These are phyloP conservation scores for Exophiala xenobiotica DNA, from an alignment of 2,329 filamentous ascomycete genomes.

Conservation along the genomic window DNA sequence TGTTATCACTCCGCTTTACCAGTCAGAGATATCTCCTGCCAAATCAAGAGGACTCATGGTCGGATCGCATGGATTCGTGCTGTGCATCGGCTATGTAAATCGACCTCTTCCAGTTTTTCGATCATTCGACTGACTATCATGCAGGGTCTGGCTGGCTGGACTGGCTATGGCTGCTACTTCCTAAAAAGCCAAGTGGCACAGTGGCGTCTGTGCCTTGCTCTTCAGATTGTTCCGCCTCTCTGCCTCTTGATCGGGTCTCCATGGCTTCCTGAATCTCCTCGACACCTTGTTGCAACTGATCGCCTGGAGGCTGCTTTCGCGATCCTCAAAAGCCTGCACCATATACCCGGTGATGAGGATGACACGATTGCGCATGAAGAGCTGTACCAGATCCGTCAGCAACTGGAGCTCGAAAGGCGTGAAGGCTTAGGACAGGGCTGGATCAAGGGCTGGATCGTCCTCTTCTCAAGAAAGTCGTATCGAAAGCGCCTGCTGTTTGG, in stretches of 20 bases:
- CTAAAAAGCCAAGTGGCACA: slow-evolving; percentile 10
- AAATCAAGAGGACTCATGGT: slow-evolving; percentile 38
- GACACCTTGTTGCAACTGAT: slow-evolving; percentile 7
- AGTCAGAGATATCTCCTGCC: slow-evolving; percentile 17
- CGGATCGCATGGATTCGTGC: slow-evolving; percentile 17
- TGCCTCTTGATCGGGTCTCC: slow-evolving; percentile 10
- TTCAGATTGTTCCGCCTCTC: slow-evolving; percentile 11
- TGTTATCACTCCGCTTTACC: slow-evolving; percentile 18
- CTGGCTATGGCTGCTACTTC: slow-evolving; percentile 20
- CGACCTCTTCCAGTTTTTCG: not conserved
- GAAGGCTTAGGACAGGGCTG: slow-evolving; percentile 22
- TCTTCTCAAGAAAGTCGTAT: slow-evolving; percentile 22
- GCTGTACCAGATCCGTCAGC: slow-evolving; percentile 38
- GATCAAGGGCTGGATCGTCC: slow-evolving; percentile 17
- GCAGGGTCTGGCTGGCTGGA: slow-evolving; percentile 21
- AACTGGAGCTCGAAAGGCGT: slow-evolving; percentile 20
- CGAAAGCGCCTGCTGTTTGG: slow-evolving; percentile 24
- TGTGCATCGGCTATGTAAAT: slow-evolving; percentile 18
- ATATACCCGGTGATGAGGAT: slow-evolving; percentile 39
- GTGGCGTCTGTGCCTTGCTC: slow-evolving; percentile 23
- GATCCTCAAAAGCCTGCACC: slow-evolving; percentile 43
- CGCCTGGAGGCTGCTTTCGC: slow-evolving; percentile 7
- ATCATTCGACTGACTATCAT: not conserved
- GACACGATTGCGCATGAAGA: slow-evolving; percentile 39
- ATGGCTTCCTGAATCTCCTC: slow-evolving; percentile 14